Evolutionary conservation across 257 asterid genomes (phyloP).

Genomic region (Scutellaria barbata): DNA sequence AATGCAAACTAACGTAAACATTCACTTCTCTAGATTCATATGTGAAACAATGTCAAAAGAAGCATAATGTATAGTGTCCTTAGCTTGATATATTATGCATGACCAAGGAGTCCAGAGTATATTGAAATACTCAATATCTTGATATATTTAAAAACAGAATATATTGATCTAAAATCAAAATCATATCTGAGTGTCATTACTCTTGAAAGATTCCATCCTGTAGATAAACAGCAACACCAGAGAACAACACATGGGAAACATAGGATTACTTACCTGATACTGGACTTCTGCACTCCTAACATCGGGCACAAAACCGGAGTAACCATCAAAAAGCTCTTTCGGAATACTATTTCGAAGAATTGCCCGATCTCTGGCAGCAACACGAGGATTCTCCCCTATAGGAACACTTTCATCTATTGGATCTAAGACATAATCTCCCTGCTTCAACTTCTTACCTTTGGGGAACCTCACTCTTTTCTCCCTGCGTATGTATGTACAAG

Average conservation of each 20-base stretch:
- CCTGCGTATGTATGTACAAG: conserved; percentile 41
- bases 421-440: conserved; percentile 59
- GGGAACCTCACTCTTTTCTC: conserved; percentile 88
- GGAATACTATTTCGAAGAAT: conserved; percentile 53
- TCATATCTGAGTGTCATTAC: conserved; percentile 1
- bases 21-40: neutral
- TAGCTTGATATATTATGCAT: neutral
- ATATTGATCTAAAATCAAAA: neutral
- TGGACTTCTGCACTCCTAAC: conserved; percentile 66
- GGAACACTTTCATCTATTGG: conserved; percentile 44
- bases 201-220: neutral
- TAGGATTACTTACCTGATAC: conserved; percentile 57
- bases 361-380: conserved; percentile 75
- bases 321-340: conserved; percentile 59
- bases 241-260: neutral
- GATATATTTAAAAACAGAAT: too few relatives aligned
- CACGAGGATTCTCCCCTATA: conserved; percentile 48
- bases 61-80: conserved; percentile 16
- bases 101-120: conserved; percentile 5
- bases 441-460: conserved; percentile 85
- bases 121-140: too few relatives aligned
- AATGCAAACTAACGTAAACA: conserved; percentile 24
- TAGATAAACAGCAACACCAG: neutral
- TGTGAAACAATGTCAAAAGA: neutral
- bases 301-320: conserved; percentile 59